These are phyloP conservation scores for Diospyros kaki DNA, from an alignment of 148 eudicot species.

Conservation along the genomic window DNA sequence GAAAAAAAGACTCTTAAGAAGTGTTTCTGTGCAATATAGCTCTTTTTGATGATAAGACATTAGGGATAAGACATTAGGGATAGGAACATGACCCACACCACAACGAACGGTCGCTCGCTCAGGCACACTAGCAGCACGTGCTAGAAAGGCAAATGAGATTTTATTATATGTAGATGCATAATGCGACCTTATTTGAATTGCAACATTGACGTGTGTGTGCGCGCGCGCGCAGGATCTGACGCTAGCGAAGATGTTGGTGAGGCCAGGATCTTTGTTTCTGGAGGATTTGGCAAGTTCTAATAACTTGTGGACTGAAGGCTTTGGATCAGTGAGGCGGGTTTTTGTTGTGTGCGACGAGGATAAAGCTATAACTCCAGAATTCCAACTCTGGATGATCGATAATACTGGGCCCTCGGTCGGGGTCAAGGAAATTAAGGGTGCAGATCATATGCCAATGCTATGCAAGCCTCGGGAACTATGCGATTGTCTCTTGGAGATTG, in stretches of 20 bases:
- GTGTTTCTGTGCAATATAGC: too few species aligned
- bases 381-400: slow-evolving; percentile 35
- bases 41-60: too few species aligned
- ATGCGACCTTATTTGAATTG: too few species aligned
- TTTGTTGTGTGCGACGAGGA: slow-evolving; percentile 35
- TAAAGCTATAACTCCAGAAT: slow-evolving; percentile 19
- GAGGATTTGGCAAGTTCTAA: slow-evolving; percentile 34
- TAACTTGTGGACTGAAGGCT: slow-evolving; percentile 28
- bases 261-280: slow-evolving; percentile 29
- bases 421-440: slow-evolving; percentile 30
- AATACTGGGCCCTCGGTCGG: slow-evolving; percentile 9
- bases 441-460: slow-evolving; percentile 57
- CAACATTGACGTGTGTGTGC: too few species aligned
- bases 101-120: too few species aligned
- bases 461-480: slow-evolving; percentile 30
- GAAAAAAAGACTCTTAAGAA: too few species aligned
- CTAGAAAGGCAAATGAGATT: too few species aligned
- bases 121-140: too few species aligned
- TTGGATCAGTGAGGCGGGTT: slow-evolving; percentile 37
- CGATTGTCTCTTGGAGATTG: slow-evolving; percentile 30
- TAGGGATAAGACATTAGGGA: too few species aligned
- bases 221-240: slow-evolving; percentile 27
- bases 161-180: too few species aligned
- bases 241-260: slow-evolving; percentile 29
- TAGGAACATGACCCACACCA: too few species aligned